Percentiles rank a stretch among this genome's conserved stretches.
Evolutionary conservation across 352 stramenopile species (phyloP).

Genomic region (Pythium coloratum): DNA sequence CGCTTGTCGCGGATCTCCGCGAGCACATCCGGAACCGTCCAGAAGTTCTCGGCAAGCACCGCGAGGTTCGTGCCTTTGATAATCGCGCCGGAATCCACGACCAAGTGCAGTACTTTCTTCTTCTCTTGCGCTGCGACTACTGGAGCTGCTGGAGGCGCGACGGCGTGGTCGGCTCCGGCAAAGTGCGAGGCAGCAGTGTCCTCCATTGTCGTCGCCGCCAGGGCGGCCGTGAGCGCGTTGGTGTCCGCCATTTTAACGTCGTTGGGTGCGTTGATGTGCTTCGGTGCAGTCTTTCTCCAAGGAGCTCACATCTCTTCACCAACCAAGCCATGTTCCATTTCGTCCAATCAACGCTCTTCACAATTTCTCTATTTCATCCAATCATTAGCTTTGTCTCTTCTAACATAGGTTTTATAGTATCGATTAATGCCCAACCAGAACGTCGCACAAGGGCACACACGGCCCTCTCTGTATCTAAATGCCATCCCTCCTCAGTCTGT

Average conservation of each 20-base stretch:
- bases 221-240: constrained; percentile 15
- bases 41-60: constrained; percentile 83
- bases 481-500: constrained; percentile 11
- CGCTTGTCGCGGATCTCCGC: constrained; percentile 84
- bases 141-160: constrained; percentile 2
- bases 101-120: constrained; percentile 78
- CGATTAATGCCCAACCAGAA: background rate
- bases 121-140: constrained; percentile 16
- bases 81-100: constrained; percentile 86
- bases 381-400: background rate
- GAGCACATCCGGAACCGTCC: constrained; percentile 85
- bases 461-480: background rate
- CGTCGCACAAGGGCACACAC: background rate
- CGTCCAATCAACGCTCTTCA: constrained; percentile 16
- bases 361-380: constrained; percentile 5
- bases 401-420: constrained; percentile 8
- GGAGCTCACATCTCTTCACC: constrained; percentile 28
- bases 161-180: constrained; percentile 4
- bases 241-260: constrained; percentile 17
- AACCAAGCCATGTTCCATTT: constrained; percentile 27
- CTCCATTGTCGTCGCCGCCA: constrained; percentile 14
- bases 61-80: constrained; percentile 86
- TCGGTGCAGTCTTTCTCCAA: constrained; percentile 10
- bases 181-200: background rate
- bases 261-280: constrained; percentile 1